These are phyloP conservation scores for Boletus subparvulus DNA, from an alignment of 768 basidiomycete species.

Conservation along the genomic window DNA sequence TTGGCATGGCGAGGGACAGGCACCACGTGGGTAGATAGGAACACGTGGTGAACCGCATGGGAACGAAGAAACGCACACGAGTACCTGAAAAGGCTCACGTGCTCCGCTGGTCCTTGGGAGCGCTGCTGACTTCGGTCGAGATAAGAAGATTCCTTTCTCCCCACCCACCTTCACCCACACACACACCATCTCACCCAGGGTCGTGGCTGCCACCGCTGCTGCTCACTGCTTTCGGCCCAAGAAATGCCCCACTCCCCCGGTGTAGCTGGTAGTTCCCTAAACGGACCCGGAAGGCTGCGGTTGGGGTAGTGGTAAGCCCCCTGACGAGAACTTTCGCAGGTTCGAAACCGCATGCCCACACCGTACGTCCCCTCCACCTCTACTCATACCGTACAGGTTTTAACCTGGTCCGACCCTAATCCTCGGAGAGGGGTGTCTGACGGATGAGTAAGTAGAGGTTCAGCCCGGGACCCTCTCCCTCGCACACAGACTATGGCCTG, in stretches of 20 bases:
- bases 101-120: too few species aligned
- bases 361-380: not conserved
- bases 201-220: too few species aligned
- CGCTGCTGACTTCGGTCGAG: too few species aligned
- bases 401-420: not conserved
- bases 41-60: too few species aligned
- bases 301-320: not conserved
- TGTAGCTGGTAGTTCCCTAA: not conserved
- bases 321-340: not conserved
- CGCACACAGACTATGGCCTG: not conserved
- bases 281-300: not conserved
- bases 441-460: not conserved
- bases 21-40: too few species aligned
- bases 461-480: not conserved
- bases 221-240: too few species aligned
- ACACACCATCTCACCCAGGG: too few species aligned
- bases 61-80: too few species aligned
- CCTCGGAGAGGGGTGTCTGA: not conserved
- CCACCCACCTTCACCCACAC: too few species aligned
- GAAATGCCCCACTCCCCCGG: not conserved
- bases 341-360: not conserved
- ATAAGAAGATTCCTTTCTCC: too few species aligned
- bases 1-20: too few species aligned
- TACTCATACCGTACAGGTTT: not conserved
- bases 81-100: too few species aligned